Evolutionary conservation across 2,329 filamentous ascomycete genomes (phyloP), one percentile per base, ranked within the genome.

Genomic region (Madurella mycetomatis): DNA sequence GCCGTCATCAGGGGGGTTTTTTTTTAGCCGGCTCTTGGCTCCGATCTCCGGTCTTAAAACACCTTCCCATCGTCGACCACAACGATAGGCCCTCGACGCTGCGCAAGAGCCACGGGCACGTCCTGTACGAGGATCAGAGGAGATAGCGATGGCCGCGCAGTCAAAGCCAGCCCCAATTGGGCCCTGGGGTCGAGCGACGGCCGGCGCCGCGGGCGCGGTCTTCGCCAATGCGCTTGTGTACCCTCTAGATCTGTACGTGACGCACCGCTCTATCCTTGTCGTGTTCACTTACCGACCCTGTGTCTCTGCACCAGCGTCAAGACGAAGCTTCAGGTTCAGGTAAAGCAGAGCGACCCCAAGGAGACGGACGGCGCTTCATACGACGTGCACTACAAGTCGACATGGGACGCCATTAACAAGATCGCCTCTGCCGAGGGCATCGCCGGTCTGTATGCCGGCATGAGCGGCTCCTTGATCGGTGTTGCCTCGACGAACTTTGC

Each of bases 401-500:
- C 92, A 9, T 79, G 90, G 76, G 90, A 99, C 72, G 94, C 94
- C 31, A 86, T 99, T 60, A 80, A 78, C 56, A 92, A 90, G 68
- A 97, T 99, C 61, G 73, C 88, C 37, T 81, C 85, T 53, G 84
- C 83, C 50, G 94, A 99, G 63, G 94, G 94, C 32, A 53, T 94
- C 9, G 66, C 76, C 45, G 94, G 94, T 7, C 82, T 99, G 8
- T 99, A 99, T 67, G 84, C 88, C 49, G 94, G 94, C 57, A 92
- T 99, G 70, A 80, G 84, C 56, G 92, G 92, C 48, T 85, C 92
- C 4, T 77, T 99, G 16, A 75, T 97, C 49, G 94, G 94, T 51
- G 94, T 99, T 37, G 92, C 91, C 1, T 96, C 92, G 25, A 97
- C 92, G 49, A 99, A 99, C 72, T 99, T 99, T 69, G 94, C 94